Conservation (phyloP, 495 filamentous ascomycete genomes). For the Penicillium alfredii region DNA sequence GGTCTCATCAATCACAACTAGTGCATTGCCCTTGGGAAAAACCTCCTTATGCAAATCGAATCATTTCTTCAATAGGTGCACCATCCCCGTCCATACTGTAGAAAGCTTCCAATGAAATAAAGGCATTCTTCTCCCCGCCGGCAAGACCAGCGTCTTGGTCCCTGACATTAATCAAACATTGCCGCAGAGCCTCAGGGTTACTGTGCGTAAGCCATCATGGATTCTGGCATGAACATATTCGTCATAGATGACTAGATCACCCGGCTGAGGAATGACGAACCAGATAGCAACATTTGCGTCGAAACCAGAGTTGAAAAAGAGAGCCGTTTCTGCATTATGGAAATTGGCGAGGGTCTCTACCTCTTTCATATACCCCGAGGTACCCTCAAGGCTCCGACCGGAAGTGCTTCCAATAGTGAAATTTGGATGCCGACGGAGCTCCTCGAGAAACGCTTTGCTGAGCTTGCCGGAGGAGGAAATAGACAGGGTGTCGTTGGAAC, state of each 20-base stretch:
- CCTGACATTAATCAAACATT: conserved; percentile 45
- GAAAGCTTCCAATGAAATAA: conserved; percentile 58
- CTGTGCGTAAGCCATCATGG: conserved; percentile 58
- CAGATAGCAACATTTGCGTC: conserved; percentile 63
- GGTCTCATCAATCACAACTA: conserved; percentile 64
- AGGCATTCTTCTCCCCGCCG: too few relatives aligned
- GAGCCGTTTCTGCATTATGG: conserved; percentile 47
- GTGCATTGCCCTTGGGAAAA: conserved; percentile 47
- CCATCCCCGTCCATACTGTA: conserved; percentile 74
- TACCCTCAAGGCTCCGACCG: conserved; percentile 10
- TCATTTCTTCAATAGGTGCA: conserved; percentile 47
- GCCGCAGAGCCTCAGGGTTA: conserved; percentile 39
- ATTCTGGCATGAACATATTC: conserved; percentile 63
- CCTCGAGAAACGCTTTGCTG: conserved; percentile 6
- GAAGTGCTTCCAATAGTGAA: conserved; percentile 10
- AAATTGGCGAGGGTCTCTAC: conserved; percentile 55
- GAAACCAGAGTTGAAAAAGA: conserved; percentile 63
- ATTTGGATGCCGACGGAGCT: conserved; percentile 12
- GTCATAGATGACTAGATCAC: conserved; percentile 60
- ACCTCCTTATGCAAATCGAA: conserved; percentile 41
- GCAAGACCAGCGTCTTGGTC: conserved; percentile 11
- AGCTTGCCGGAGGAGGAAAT: conserved; percentile 11
- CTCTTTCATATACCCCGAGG: conserved; percentile 37
- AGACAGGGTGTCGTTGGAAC: conserved; percentile 18
- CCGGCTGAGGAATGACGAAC: conserved; percentile 50